Evolutionary conservation across 129 eudicot species (phyloP).

Genomic region (Tagetes erecta): DNA sequence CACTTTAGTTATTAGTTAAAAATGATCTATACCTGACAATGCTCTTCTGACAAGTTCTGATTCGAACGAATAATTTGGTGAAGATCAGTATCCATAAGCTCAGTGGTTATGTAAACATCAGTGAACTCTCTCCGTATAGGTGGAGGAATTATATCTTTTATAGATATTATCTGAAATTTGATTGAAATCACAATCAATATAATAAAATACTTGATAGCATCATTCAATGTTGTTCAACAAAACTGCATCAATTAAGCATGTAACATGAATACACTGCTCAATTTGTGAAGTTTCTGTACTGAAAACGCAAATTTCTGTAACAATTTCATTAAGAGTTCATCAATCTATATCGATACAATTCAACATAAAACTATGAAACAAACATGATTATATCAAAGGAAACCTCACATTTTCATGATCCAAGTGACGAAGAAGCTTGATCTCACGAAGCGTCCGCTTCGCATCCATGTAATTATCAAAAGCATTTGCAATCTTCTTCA

Average conservation of each 20-base stretch:
- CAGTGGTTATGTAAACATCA: slow-evolving; percentile 87
- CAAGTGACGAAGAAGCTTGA: slow-evolving; percentile 81
- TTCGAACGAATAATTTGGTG: slow-evolving; percentile 86
- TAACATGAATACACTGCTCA: not conserved
- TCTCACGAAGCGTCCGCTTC: slow-evolving; percentile 87
- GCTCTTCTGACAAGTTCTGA: slow-evolving; percentile 79
- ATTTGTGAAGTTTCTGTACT: not conserved
- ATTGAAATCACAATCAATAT: slow-evolving; percentile 14
- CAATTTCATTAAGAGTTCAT: not conserved
- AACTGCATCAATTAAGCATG: slow-evolving; percentile 11
- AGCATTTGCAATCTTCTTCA: slow-evolving; percentile 89
- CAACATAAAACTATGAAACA: not conserved
- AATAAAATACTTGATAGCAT: slow-evolving; percentile 13
- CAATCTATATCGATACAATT: slow-evolving; percentile 6
- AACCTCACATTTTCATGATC: slow-evolving; percentile 83
- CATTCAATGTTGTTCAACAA: slow-evolving; percentile 3
- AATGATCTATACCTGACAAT: slow-evolving; percentile 67
- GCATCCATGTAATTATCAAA: slow-evolving; percentile 93
- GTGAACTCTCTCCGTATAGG: slow-evolving; percentile 57
- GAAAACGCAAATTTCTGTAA: not conserved
- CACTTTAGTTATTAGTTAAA: not conserved
- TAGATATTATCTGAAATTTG: slow-evolving; percentile 63
- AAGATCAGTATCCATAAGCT: slow-evolving; percentile 91
- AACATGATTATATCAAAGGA: slow-evolving; percentile 9
- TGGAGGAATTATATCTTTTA: slow-evolving; percentile 84